These are phyloP conservation scores for Magnolia kwangsiensis DNA, from an alignment of 164 flowering plant genomes.

Conservation along the genomic window DNA sequence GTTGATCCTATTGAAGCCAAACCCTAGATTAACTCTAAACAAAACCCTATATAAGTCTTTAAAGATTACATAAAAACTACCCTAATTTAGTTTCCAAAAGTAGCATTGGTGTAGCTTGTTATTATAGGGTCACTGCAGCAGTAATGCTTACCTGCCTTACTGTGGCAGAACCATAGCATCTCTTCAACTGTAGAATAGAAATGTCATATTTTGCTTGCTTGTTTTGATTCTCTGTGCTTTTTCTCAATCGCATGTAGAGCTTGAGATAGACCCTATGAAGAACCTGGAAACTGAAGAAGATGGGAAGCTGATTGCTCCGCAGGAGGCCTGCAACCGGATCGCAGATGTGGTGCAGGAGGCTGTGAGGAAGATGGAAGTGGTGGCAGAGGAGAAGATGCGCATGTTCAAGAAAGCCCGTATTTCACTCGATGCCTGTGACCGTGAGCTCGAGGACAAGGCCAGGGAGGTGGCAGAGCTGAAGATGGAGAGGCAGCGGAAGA, in stretches of 20 bases:
- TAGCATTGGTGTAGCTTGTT: too few relatives aligned
- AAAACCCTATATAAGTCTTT: too few relatives aligned
- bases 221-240: background rate
- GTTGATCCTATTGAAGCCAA: too few relatives aligned
- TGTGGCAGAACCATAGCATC: too few relatives aligned
- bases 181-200: too few relatives aligned
- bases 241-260: slow-evolving; percentile 39
- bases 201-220: background rate
- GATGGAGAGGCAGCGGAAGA: slow-evolving; percentile 73
- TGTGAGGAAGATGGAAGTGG: slow-evolving; percentile 90
- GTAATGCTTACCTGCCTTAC: too few relatives aligned
- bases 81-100: too few relatives aligned
- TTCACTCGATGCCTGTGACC: slow-evolving; percentile 77
- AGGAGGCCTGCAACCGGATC: slow-evolving; percentile 84
- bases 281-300: slow-evolving; percentile 64
- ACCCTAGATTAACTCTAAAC: too few relatives aligned
- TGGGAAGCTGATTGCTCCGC: slow-evolving; percentile 78
- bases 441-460: slow-evolving; percentile 82
- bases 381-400: slow-evolving; percentile 86
- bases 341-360: slow-evolving; percentile 96
- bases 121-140: too few relatives aligned
- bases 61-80: too few relatives aligned
- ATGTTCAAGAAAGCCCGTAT: slow-evolving; percentile 79
- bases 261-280: slow-evolving; percentile 65
- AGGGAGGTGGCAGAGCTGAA: slow-evolving; percentile 72